Base-by-base conservation (phyloP, 2,329 filamentous ascomycete species). In the Fusarium brevicatenulatum region DNA sequence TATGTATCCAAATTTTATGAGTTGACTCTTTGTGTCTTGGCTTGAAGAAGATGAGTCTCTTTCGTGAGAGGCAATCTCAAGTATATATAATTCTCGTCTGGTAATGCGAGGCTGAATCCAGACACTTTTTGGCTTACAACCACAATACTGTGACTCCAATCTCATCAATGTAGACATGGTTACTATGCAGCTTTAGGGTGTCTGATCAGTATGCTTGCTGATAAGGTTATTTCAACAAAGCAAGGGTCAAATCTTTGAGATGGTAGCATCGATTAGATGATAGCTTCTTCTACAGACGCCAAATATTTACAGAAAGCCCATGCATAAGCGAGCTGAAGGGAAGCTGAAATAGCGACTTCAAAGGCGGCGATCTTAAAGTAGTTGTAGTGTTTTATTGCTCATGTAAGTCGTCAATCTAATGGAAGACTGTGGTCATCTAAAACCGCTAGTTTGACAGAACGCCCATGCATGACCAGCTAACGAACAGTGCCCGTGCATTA, bases 151-250 rank as follows among this genome's bases (percentile, higher is more conserved):
- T 2, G 7, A 55, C 0, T 32, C 2, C 11, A 19, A 42, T 7
- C 19, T 5, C 10, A 13, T 0, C 3, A 5, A 42, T 19, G 1
- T 1, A 18, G 0, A 19, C 9, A 1, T 1, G 4, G 5, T 19
- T 0, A 10, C 6, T 15, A 18, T 23, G 7, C 4, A 23, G 25
- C 16, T 43, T 15, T 30, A 18, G 21, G 9, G 37, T 8, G 0
- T 43, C 2, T 30, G 1, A 11, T 0, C 13, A 30, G 25, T 55
- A 55, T 43, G 52, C 52, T 55, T 43, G 52, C 52, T 43, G 25
- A 19, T 43, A 55, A 43, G 37, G 52, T 55, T 55, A 55, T 55
- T 55, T 55, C 36, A 21, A 21, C 37, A 23, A 30, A 11, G 25
- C 52, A 42, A 8, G 52, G 25, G 10, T 4, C 9, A n/a, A 2